phyloP scores from a whole-genome alignment of 768 basidiomycete genomes.

The Tremella fuciformis region DNA sequence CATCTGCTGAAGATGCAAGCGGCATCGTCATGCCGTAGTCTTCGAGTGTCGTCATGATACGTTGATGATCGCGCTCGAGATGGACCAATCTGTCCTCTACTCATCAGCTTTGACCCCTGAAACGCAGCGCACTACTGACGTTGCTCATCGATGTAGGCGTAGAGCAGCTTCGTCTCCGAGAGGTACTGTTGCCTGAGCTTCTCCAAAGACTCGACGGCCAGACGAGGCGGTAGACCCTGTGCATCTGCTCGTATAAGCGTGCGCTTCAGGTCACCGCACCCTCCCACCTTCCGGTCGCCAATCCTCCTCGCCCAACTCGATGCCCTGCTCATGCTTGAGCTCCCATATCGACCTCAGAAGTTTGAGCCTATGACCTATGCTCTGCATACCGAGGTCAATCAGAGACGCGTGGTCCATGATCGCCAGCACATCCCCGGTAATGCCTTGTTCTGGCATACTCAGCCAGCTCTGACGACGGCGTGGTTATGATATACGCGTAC shows the following conservation, averaged over 20 bases:
- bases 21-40: slow-evolving; percentile 32
- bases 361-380: slow-evolving; percentile 83
- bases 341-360: slow-evolving; percentile 91
- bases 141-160: slow-evolving; percentile 42
- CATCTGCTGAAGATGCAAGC: slow-evolving; percentile 27
- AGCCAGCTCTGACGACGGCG: slow-evolving; percentile 15
- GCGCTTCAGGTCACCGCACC: background rate
- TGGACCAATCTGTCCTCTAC: slow-evolving; percentile 45
- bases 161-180: slow-evolving; percentile 26
- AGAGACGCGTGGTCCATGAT: slow-evolving; percentile 78
- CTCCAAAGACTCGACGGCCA: slow-evolving; percentile 17
- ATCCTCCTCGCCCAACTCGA: slow-evolving; percentile 53
- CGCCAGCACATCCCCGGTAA: slow-evolving; percentile 85
- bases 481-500: slow-evolving; percentile 55
- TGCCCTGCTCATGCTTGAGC: slow-evolving; percentile 75
- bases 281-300: slow-evolving; percentile 41
- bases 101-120: background rate
- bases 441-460: slow-evolving; percentile 70
- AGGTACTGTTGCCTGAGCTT: slow-evolving; percentile 8
- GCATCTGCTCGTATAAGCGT: background rate
- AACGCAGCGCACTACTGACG: slow-evolving; percentile 27
- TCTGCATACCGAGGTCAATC: slow-evolving; percentile 80
- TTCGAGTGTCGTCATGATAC: slow-evolving; percentile 30
- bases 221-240: background rate
- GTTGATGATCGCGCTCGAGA: slow-evolving; percentile 42